Base-by-base conservation (phyloP, 169 alveolate genomes). In the Pseudocohnilembus persalinus region DNA sequence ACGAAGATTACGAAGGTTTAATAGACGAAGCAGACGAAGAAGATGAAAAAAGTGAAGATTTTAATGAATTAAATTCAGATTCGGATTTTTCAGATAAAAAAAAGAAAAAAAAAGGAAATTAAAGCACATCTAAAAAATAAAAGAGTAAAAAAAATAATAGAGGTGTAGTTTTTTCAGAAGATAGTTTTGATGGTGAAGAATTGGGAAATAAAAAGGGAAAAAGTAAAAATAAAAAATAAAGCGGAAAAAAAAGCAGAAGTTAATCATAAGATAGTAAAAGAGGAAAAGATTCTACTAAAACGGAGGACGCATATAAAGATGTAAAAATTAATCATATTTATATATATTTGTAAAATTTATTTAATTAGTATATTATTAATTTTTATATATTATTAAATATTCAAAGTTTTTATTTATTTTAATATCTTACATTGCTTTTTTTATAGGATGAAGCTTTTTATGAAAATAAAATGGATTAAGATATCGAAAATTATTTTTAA, bases 401-500 rank as follows among this genome's bases (percentile, higher is more conserved):
- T n/a, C n/a, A n/a, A n/a, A n/a, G n/a, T n/a, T n/a, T n/a, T n/a
- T n/a, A n/a, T n/a, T n/a, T n/a, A n/a, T n/a, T n/a, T n/a, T n/a
- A n/a, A n/a, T n/a, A n/a, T n/a, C n/a, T n/a, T n/a, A n/a, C n/a
- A n/a, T n/a, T n/a, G n/a, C n/a, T n/a, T n/a, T n/a, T n/a, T n/a
- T n/a, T n/a, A 49, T 4, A 49, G 4, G 68, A 49, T 11, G 68
- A 49, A 20, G 68, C 68, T 4, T 11, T 20, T 49, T 27, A 77
- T 27, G 28, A 34, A 20, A 75, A 79, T 24, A 20, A 79, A 49
- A 75, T 63, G 63, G 63, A 79, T 20, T 11, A 35, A 1, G 76
- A 79, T 29, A 29, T 79, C 0, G 76, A 79, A 49, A 75, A 79
- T 49, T 49, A 79, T 27, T 79, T n/a, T 79, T 75, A 31, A 80